Evolutionary conservation across 192 early-diverging fungal genomes (phyloP), one percentile per base, ranked within the genome.

Genomic region (Podila verticillata): DNA sequence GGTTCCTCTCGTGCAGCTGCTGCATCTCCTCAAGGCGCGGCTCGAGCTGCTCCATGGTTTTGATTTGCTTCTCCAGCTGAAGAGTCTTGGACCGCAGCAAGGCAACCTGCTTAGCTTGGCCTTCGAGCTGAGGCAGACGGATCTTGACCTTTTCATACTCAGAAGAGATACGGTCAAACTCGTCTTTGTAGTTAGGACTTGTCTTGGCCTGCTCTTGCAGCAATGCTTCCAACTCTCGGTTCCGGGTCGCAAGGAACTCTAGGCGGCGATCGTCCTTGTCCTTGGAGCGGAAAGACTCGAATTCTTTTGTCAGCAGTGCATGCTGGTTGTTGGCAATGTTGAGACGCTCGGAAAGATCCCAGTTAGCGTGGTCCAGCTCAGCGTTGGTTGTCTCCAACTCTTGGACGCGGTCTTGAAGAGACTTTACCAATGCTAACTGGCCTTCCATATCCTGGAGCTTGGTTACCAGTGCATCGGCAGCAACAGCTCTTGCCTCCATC

Each of bases 281-380:
- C 58, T 69, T 69, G 44, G 67, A 69, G 8, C 67, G 57, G 31
- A 69, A 61, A 13, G 44, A 48, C 30, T 69, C 67, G 13, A 69
- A 69, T 58, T 69, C 67, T 30, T 60, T 60, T 7, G 67, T 61
- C 30, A 69, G 12, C 7, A 69, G 30, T 19, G 39, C 67, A 20
- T 69, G 67, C 47, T 69, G 67, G 47, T 69, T 69, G 31, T 69
- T 69, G 58, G 58, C 67, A 69, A 69, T 69, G 44, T 69, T 69
- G 24, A 69, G 58, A 7, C 59, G 58, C 19, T 69, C 67, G 19
- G 67, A 69, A 7, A 69, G n/a, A 12, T 69, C 58, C 67, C 67
- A 69, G 28, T 69, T 69, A 58, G 67, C 61, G 24, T 69, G 67
- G 26, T 69, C 67, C 58, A 69, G 58, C 20, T 61, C 67, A 10